These are phyloP conservation scores for Talaromyces marneffei DNA, from an alignment of 2,329 filamentous ascomycete genomes.

Conservation along the genomic window DNA sequence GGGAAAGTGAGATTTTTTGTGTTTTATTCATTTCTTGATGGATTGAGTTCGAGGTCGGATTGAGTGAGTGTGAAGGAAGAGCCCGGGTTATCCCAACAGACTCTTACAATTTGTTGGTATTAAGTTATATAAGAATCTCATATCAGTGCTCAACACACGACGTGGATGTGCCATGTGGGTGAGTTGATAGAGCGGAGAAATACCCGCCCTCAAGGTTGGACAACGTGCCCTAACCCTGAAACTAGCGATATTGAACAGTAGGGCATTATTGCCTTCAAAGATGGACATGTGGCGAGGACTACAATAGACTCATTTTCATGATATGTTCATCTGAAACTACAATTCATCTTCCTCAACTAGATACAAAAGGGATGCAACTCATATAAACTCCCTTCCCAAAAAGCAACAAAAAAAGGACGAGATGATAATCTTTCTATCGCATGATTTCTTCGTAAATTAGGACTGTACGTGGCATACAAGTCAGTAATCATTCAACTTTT, in stretches of 20 bases:
- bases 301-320: neutral
- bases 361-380: conserved; percentile 2
- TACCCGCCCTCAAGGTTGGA: neutral
- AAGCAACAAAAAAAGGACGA: neutral
- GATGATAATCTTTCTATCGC: conserved; percentile 44
- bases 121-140: too few species aligned
- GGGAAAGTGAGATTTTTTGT: neutral
- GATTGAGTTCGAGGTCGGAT: neutral
- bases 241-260: neutral
- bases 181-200: neutral
- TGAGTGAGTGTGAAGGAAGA: too few species aligned
- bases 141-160: too few species aligned
- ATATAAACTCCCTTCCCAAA: conserved; percentile 1
- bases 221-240: neutral
- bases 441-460: conserved; percentile 98
- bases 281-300: neutral
- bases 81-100: too few species aligned
- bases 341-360: neutral
- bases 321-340: neutral
- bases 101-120: too few species aligned
- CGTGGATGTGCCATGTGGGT: too few species aligned
- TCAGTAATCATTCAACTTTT: conserved; percentile 8
- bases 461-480: conserved; percentile 11
- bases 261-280: neutral
- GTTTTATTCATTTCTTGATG: neutral